These are phyloP conservation scores for Aspergillus luchuensis DNA, from an alignment of 2,329 filamentous ascomycete species.

Conservation along the genomic window DNA sequence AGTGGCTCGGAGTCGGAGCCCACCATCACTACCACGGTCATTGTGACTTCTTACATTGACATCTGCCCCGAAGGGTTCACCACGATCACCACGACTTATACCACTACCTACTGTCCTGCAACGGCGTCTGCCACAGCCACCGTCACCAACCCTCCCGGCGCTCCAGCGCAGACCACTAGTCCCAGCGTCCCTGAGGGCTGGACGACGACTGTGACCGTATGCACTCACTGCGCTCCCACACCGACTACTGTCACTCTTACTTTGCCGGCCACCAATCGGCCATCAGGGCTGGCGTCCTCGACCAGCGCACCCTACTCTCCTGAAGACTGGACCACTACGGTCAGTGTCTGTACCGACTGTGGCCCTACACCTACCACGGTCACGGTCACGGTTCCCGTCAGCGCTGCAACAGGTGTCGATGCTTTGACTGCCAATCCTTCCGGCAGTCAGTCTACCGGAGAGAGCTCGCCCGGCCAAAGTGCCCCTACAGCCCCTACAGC, in stretches of 20 bases:
- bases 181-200: conserved; percentile 28
- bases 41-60: conserved; percentile 44
- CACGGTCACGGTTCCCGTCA: conserved; percentile 14
- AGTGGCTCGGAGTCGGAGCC: conserved; percentile 13
- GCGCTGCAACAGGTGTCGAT: neutral
- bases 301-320: conserved; percentile 28
- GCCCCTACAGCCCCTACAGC: neutral
- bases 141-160: conserved; percentile 18
- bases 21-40: conserved; percentile 38
- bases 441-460: neutral
- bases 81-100: conserved; percentile 43
- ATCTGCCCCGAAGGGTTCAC: conserved; percentile 48
- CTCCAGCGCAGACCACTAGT: conserved; percentile 7
- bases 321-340: conserved; percentile 28
- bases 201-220: neutral
- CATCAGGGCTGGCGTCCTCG: conserved; percentile 18
- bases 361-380: conserved; percentile 11
- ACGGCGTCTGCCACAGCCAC: conserved; percentile 33
- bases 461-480: conserved; percentile 5
- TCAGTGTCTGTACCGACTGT: neutral
- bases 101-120: conserved; percentile 41
- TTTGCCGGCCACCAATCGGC: conserved; percentile 18
- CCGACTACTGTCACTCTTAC: neutral
- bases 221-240: neutral
- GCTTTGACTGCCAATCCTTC: conserved; percentile 3